Evolutionary conservation across 129 eudicot species (phyloP).

Genomic region (Centaurea solstitialis): DNA sequence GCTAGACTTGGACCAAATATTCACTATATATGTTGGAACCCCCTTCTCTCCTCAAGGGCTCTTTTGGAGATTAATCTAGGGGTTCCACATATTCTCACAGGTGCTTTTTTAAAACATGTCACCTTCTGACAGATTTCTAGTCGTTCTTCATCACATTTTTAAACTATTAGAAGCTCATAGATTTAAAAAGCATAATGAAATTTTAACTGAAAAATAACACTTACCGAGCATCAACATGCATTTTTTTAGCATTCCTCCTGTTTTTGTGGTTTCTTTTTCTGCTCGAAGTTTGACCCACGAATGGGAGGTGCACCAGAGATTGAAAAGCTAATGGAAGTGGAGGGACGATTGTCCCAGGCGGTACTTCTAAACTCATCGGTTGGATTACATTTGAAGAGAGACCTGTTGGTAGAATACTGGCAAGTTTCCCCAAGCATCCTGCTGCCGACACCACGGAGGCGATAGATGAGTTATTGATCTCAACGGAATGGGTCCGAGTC

Average conservation of each 20-base stretch:
- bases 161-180: no score
- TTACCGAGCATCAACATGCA: conserved; percentile 41
- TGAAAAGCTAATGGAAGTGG: conserved; percentile 31
- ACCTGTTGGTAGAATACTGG: not conserved
- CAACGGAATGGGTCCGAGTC: not conserved
- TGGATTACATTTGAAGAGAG: not conserved
- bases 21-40: no score
- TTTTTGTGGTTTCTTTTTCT: conserved; percentile 28
- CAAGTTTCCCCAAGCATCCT: not conserved
- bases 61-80: no score
- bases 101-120: no score
- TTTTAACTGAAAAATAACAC: not conserved
- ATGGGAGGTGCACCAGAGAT: conserved; percentile 6
- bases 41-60: no score
- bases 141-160: no score
- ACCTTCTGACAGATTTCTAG: no score
- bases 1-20: no score
- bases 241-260: conserved; percentile 38
- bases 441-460: not conserved
- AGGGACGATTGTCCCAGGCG: conserved; percentile 10
- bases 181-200: not conserved
- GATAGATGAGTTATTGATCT: not conserved
- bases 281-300: conserved; percentile 24
- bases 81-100: no score
- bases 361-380: conserved; percentile 5